Percentiles rank a stretch among this genome's conserved stretches.
phyloP scores from a whole-genome alignment of 2,329 filamentous ascomycete species.

The Fusarium ramigenum region DNA sequence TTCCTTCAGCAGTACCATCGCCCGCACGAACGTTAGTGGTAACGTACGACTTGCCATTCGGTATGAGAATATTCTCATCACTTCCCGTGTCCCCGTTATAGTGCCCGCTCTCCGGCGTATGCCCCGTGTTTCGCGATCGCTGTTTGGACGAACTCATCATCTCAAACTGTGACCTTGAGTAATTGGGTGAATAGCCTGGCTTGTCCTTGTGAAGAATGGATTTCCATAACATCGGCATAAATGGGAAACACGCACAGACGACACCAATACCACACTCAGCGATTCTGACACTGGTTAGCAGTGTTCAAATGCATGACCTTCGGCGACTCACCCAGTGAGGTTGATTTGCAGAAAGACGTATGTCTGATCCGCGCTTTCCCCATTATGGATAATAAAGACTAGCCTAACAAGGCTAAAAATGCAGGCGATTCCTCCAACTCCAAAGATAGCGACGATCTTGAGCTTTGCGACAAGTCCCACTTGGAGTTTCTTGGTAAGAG shows the following conservation, averaged over 20 bases:
- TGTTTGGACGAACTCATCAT: constrained; percentile 23
- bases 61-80: constrained; percentile 26
- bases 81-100: constrained; percentile 8
- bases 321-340: constrained; percentile 7
- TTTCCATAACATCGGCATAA: constrained; percentile 33
- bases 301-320: accelerated
- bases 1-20: neutral
- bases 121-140: neutral
- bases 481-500: constrained; percentile 25
- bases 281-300: neutral
- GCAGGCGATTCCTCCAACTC: constrained; percentile 17
- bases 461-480: constrained; percentile 19
- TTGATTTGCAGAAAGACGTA: constrained; percentile 30
- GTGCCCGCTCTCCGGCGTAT: neutral
- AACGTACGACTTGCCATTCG: constrained; percentile 1
- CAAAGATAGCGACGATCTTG: constrained; percentile 25
- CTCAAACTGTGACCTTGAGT: constrained; percentile 18
- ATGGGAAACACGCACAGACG: constrained; percentile 28
- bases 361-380: constrained; percentile 22
- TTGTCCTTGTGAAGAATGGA: constrained; percentile 26
- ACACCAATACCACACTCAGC: constrained; percentile 27
- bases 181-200: constrained; percentile 22
- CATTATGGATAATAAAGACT: constrained; percentile 21
- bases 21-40: constrained; percentile 13
- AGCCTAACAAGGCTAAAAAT: constrained; percentile 21